A percentile compares a stretch with the other conserved stretches of the same genome.
phyloP scores from a whole-genome alignment of 768 basidiomycete species.

The Tricholoma sp. region DNA sequence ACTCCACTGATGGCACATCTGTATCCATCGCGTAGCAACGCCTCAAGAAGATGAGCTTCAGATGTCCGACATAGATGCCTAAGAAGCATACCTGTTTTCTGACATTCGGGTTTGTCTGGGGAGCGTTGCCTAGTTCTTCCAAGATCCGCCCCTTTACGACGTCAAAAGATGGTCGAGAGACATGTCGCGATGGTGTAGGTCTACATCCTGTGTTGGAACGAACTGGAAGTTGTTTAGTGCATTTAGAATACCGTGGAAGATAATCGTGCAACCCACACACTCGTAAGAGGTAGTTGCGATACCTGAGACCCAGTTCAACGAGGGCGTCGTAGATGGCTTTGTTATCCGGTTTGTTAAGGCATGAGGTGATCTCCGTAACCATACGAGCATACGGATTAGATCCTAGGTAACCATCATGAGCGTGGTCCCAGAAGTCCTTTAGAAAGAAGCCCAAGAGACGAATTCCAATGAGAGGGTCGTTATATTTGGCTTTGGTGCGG shows the following conservation, averaged over 20 bases:
- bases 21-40: constrained; percentile 7
- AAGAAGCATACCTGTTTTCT: constrained; percentile 1
- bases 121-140: background rate
- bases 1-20: constrained; percentile 4
- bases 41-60: constrained; percentile 1
- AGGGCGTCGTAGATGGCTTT: constrained; percentile 1
- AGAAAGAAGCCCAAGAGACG: constrained; percentile 6
- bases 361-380: background rate
- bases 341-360: background rate
- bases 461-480: constrained; percentile 3
- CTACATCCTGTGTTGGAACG: background rate
- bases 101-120: background rate
- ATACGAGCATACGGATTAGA: background rate
- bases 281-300: constrained; percentile 1
- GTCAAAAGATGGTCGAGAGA: constrained; percentile 1
- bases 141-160: background rate
- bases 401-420: constrained; percentile 1
- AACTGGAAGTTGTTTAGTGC: background rate
- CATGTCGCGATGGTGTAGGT: constrained; percentile 1
- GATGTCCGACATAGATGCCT: background rate
- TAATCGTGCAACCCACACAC: constrained; percentile 1
- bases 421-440: constrained; percentile 7
- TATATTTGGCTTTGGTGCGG: background rate
- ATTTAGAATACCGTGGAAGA: background rate
- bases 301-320: background rate